Evolutionary conservation across 139 green algal species (phyloP).

Genomic region (Coelastrella sp.): DNA sequence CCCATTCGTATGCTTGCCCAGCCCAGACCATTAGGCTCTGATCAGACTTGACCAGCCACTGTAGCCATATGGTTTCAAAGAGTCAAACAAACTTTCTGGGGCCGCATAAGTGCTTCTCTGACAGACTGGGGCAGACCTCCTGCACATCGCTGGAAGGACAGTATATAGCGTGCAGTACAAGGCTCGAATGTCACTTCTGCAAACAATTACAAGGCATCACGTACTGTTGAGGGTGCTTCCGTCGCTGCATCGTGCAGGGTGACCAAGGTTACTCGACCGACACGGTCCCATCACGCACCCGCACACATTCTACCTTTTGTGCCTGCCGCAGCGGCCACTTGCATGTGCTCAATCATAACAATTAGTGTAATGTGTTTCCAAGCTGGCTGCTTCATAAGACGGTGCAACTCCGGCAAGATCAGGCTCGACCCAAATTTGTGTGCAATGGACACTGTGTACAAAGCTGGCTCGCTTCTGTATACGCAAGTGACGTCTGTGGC

Average conservation of each 20-base stretch:
- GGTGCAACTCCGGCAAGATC: background rate
- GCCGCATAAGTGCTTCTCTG: background rate
- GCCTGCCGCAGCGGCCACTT: no score
- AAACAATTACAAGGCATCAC: background rate
- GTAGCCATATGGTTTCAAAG: background rate
- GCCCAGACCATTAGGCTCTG: background rate
- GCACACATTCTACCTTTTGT: no score
- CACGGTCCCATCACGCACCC: no score
- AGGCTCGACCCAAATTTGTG: background rate
- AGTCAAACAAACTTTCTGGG: background rate
- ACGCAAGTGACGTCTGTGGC: constrained; percentile 5
- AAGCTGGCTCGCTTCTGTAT: constrained; percentile 28
- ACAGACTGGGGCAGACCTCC: background rate
- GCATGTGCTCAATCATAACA: no score
- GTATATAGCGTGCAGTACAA: background rate
- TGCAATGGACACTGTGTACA: constrained; percentile 35
- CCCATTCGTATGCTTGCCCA: background rate
- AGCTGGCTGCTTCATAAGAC: background rate
- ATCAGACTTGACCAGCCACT: background rate
- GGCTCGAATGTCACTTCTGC: background rate
- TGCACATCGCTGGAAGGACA: background rate
- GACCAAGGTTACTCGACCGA: background rate
- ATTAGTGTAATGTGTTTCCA: background rate
- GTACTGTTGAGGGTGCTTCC: background rate
- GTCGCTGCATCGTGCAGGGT: no score